These are phyloP conservation scores for Colletotrichum agaves DNA, from an alignment of 2,329 filamentous ascomycete species.

Conservation along the genomic window DNA sequence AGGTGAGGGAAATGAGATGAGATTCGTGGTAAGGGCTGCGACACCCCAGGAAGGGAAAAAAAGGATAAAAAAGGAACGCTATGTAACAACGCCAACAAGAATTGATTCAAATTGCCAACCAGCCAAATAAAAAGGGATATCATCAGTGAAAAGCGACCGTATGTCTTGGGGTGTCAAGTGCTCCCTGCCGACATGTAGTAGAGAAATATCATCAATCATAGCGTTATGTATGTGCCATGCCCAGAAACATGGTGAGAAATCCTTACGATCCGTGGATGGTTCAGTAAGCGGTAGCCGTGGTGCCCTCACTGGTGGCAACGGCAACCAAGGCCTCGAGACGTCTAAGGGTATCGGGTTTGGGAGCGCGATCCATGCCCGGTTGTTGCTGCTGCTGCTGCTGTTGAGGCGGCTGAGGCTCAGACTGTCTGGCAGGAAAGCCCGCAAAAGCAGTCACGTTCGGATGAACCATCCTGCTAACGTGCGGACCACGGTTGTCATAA, in stretches of 20 bases:
- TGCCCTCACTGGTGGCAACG: constrained; percentile 57
- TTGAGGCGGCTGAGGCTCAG: constrained; percentile 39
- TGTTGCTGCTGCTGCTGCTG: constrained; percentile 41
- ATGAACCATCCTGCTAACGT: constrained; percentile 67
- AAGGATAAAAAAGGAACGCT: constrained; percentile 33
- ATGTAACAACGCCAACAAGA: constrained; percentile 30
- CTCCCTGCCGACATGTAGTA: constrained; percentile 18
- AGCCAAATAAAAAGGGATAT: constrained; percentile 23
- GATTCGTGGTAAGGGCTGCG: neutral
- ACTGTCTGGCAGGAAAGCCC: constrained; percentile 58
- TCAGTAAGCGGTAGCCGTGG: constrained; percentile 54
- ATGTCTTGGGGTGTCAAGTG: constrained; percentile 18
- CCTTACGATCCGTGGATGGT: neutral
- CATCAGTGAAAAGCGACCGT: constrained; percentile 30
- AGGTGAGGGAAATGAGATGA: neutral
- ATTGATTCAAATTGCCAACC: constrained; percentile 23
- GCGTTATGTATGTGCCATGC: constrained; percentile 9
- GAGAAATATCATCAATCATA: constrained; percentile 33
- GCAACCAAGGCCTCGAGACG: constrained; percentile 56
- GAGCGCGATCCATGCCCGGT: constrained; percentile 42
- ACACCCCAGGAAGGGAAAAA: neutral
- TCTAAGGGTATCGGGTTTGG: constrained; percentile 48
- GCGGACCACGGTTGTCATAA: constrained; percentile 51
- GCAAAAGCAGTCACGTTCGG: constrained; percentile 65
- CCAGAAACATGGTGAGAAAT: neutral